Base-by-base conservation (phyloP, 352 stramenopile genomes). In the Phytophthora tubulina region DNA sequence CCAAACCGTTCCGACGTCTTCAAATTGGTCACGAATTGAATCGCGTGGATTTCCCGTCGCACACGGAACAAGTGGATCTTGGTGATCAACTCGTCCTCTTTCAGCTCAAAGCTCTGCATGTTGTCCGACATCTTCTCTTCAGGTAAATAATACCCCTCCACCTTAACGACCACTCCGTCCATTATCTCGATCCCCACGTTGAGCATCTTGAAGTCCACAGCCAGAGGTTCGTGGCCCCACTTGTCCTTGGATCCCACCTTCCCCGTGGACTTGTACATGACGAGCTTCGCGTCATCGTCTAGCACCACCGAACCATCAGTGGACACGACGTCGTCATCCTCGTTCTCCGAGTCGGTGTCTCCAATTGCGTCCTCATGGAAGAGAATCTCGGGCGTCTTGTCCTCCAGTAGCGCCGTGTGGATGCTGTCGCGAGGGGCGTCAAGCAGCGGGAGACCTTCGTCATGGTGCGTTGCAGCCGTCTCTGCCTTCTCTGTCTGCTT, bases 321-420 rank as follows among this genome's bases (percentile, higher is more conserved):
- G 0, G 71, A 78, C 27, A 63, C 66, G 1, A 13, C 54, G 50
- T 78, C 71, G 49, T 78, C 65, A 8, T 78, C 65, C 27, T 78
- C 71, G 31, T 71, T 15, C 6, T 75, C 60, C 30, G 67, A 78
- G 59, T 78, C 71, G 0, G 66, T 75, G 14, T 75, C 71, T 39
- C 48, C 71, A 56, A 78, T 75, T 6, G 71, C 71, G 49, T 78
- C 71, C 62, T 78, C 71, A 52, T 75, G 65, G 52, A 78, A 78
- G 7, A 78, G 61, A 44, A 78, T 75, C 54, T 78, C 71, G n/a
- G 71, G 71, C 27, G 61, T 75, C 56, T 64, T 71, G 59, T 78
- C 71, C 54, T 78, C 71, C 17, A 78, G 55, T 41, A 78, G 61
- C 32, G 71, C 71, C 13, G 48, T 56, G 38, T 71, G 60, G 30